Percentiles rank a stretch among this genome's conserved stretches.
Conservation (phyloP, 2,329 filamentous ascomycete species). For the Lachnellula hyalina region DNA sequence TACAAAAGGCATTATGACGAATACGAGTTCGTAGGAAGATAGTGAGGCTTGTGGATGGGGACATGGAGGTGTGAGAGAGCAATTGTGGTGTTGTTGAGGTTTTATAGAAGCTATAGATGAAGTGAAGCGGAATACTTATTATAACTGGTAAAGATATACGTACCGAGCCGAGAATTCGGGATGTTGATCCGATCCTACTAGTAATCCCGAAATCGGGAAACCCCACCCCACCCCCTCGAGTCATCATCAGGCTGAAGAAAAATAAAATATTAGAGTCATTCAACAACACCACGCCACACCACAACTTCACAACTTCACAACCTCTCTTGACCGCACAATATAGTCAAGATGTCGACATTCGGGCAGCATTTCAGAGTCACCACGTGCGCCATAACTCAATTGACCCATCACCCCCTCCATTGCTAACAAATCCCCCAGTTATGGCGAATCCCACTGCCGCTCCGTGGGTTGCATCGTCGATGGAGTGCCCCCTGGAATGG, state of each 20-base stretch:
- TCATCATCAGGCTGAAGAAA: constrained; percentile 21
- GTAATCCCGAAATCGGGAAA: not conserved
- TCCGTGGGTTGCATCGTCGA: constrained; percentile 95
- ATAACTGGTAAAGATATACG: not conserved
- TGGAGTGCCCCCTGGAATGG: constrained; percentile 81
- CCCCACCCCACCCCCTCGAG: constrained; percentile 10
- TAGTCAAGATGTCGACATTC: constrained; percentile 73
- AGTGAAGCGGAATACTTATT: not conserved
- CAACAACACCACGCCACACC: constrained; percentile 3
- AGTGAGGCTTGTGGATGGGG: constrained; percentile 26
- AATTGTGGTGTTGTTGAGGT: not conserved
- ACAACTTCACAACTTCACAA: constrained; percentile 2
- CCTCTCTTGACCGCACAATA: constrained; percentile 2
- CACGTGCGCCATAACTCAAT: constrained; percentile 43
- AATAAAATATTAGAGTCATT: not conserved
- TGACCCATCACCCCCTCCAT: not conserved
- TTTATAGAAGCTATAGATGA: not conserved
- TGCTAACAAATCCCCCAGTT: constrained; percentile 32
- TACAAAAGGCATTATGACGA: not conserved
- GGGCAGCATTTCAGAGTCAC: constrained; percentile 77
- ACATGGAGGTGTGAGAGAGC: constrained; percentile 13
- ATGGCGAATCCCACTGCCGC: constrained; percentile 85
- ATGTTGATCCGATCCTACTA: constrained; percentile 7
- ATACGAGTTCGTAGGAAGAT: constrained; percentile 7
- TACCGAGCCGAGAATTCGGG: not conserved